Evolutionary conservation across 768 basidiomycete genomes (phyloP).

Genomic region (Collybia nuda): DNA sequence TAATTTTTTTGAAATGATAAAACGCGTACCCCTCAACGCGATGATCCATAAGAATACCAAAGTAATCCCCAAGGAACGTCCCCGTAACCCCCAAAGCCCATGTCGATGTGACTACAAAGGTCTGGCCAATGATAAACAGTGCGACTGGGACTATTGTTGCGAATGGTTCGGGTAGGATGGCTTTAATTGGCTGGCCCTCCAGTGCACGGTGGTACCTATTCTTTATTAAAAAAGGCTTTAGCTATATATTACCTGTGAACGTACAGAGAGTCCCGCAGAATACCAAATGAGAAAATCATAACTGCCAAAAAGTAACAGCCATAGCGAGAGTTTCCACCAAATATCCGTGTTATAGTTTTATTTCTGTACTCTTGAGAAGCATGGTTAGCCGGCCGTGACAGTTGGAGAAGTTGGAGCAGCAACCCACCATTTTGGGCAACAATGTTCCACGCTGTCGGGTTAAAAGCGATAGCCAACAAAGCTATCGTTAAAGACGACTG

Average conservation of each 20-base stretch:
- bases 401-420: background rate
- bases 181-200: constrained; percentile 66
- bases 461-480: constrained; percentile 77
- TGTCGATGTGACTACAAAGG: constrained; percentile 86
- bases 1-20: background rate
- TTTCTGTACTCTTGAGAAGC: constrained; percentile 59
- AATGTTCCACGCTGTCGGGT: constrained; percentile 95
- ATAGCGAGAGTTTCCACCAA: constrained; percentile 67
- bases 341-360: constrained; percentile 83
- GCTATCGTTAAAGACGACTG: constrained; percentile 67
- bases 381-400: constrained; percentile 1
- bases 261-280: constrained; percentile 83
- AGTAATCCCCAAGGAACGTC: constrained; percentile 86
- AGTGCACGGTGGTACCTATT: constrained; percentile 76
- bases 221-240: no score
- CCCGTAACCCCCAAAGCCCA: constrained; percentile 92
- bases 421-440: constrained; percentile 85
- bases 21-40: constrained; percentile 71
- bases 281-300: constrained; percentile 82
- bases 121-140: constrained; percentile 73
- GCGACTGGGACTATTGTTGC: constrained; percentile 57
- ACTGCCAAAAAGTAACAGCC: constrained; percentile 89
- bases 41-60: constrained; percentile 84
- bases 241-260: no score
- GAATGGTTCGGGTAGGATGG: constrained; percentile 66